Percentiles rank a stretch among this genome's conserved stretches.
These are phyloP conservation scores for Penicillium crystallinum DNA, from an alignment of 495 filamentous ascomycete genomes.

Conservation along the genomic window DNA sequence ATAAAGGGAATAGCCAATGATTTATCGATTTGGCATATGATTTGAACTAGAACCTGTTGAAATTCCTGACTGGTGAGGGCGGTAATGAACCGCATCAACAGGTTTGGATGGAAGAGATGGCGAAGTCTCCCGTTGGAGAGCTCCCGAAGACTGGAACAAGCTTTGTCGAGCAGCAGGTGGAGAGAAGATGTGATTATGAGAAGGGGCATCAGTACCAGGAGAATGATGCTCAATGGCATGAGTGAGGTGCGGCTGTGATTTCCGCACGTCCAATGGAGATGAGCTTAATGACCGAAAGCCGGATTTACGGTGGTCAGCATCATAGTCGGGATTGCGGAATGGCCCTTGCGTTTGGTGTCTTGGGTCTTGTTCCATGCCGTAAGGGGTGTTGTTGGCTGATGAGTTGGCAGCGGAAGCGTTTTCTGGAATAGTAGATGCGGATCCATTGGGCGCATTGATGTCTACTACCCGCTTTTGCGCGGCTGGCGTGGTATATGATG, in stretches of 20 bases:
- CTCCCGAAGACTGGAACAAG: constrained; percentile 28
- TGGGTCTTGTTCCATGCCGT: constrained; percentile 39
- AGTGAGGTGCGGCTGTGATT: constrained; percentile 31
- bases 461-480: constrained; percentile 50
- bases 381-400: constrained; percentile 44
- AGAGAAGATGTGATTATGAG: constrained; percentile 34
- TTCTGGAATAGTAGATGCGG: constrained; percentile 53
- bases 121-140: constrained; percentile 31
- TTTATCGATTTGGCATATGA: constrained; percentile 35
- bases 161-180: constrained; percentile 34
- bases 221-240: constrained; percentile 27
- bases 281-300: constrained; percentile 42
- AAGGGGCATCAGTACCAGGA: constrained; percentile 12
- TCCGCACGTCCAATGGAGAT: constrained; percentile 43
- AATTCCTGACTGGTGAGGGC: constrained; percentile 21
- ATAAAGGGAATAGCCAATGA: not conserved
- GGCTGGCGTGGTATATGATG: constrained; percentile 48
- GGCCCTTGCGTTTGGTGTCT: constrained; percentile 17
- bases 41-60: constrained; percentile 29
- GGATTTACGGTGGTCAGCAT: constrained; percentile 30
- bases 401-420: constrained; percentile 42
- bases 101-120: constrained; percentile 31
- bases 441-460: constrained; percentile 49
- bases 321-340: constrained; percentile 36
- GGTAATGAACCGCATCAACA: constrained; percentile 35